Conservation (phyloP, 495 filamentous ascomycete genomes). For the Mycothermus thermophilus region DNA sequence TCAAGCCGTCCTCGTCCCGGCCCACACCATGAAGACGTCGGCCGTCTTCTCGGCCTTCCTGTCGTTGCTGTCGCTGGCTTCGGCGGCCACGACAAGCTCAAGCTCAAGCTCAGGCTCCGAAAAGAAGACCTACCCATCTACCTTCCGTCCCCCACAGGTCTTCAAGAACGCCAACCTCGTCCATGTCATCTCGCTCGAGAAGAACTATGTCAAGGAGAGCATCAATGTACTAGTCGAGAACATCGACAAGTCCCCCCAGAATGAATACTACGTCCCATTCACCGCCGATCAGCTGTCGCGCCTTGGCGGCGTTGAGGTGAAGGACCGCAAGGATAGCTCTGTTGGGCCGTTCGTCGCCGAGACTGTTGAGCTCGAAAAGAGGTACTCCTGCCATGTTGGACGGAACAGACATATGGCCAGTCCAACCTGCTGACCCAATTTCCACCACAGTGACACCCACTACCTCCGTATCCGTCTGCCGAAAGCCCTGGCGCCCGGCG, state of each 20-base stretch:
- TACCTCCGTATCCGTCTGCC: constrained; percentile 76
- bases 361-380: constrained; percentile 48
- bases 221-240: constrained; percentile 95
- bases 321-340: constrained; percentile 68
- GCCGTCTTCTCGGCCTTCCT: constrained; percentile 35
- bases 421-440: too few species aligned
- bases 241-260: constrained; percentile 53
- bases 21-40: constrained; percentile 40
- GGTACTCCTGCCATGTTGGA: too few species aligned
- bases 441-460: constrained; percentile 47
- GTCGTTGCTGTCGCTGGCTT: constrained; percentile 31
- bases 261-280: constrained; percentile 82
- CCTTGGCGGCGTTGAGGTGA: constrained; percentile 77
- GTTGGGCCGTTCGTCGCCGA: constrained; percentile 54
- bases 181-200: constrained; percentile 81
- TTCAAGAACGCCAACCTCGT: constrained; percentile 88
- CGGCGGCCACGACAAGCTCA: constrained; percentile 10
- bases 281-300: constrained; percentile 54
- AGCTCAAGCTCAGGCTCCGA: constrained; percentile 19
- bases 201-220: constrained; percentile 74
- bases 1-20: constrained; percentile 7
- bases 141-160: constrained; percentile 74
- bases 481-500: constrained; percentile 54
- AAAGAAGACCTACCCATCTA: constrained; percentile 38
- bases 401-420: too few species aligned